Conservation (phyloP, 2,329 filamentous ascomycete genomes). For the Xylariaceae sp. region DNA sequence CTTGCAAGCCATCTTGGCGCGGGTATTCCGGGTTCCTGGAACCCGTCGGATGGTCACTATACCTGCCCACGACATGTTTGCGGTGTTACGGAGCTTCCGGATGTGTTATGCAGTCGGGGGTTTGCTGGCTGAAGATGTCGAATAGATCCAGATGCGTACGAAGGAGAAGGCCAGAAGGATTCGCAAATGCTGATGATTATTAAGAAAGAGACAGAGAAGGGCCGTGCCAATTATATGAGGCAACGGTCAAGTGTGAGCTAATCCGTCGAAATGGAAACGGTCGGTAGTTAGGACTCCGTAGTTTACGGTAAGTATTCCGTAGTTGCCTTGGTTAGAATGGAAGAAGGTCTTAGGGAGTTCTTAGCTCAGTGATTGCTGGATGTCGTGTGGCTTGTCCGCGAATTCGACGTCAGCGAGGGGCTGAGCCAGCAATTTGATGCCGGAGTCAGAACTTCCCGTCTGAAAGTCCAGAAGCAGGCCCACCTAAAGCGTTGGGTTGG, state of each 20-base stretch:
- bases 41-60: constrained; percentile 7
- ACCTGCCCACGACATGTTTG: constrained; percentile 69
- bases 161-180: background rate
- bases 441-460: background rate
- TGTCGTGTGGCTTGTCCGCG: background rate
- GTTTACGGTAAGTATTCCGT: background rate
- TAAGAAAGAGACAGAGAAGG: background rate
- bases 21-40: background rate
- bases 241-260: background rate
- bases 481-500: background rate
- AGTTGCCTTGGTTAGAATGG: background rate
- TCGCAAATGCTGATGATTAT: background rate
- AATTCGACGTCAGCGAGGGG: background rate
- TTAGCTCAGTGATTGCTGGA: background rate
- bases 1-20: background rate
- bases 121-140: background rate
- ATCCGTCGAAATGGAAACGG: background rate
- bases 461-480: too few species aligned
- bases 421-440: background rate
- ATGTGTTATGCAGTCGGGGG: constrained; percentile 5
- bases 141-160: too few species aligned
- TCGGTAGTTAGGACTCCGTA: background rate
- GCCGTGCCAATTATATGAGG: background rate
- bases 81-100: constrained; percentile 19
- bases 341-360: background rate